phyloP scores from a whole-genome alignment of 2,329 filamentous ascomycete genomes.

The Thermomyces lanuginosus region DNA sequence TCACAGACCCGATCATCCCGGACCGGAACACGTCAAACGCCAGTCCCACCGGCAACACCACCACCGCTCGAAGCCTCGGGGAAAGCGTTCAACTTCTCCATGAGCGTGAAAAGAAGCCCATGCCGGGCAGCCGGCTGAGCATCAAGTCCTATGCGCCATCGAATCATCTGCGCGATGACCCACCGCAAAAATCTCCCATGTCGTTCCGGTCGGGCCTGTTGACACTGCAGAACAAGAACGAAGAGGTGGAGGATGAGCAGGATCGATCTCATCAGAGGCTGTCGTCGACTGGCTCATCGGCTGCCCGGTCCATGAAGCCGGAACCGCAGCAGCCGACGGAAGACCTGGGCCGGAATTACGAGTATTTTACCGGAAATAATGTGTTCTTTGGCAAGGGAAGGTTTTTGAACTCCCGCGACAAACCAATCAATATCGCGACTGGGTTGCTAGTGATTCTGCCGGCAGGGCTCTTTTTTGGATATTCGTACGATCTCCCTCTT shows the following conservation, averaged over 20 bases:
- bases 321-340: conserved; percentile 16
- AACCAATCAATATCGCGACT: conserved; percentile 78
- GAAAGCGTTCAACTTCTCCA: conserved; percentile 70
- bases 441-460: conserved; percentile 67
- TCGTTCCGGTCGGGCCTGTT: conserved; percentile 65
- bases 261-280: conserved; percentile 62
- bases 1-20: conserved; percentile 55
- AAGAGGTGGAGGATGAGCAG: conserved; percentile 36
- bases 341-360: conserved; percentile 54
- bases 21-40: conserved; percentile 59
- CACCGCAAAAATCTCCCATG: conserved; percentile 52
- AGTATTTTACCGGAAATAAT: conserved; percentile 90
- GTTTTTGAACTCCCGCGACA: conserved; percentile 71
- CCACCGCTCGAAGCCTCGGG: conserved; percentile 46
- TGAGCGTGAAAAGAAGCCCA: conserved; percentile 28
- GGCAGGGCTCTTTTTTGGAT: conserved; percentile 65
- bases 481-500: conserved; percentile 39
- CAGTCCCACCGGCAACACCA: conserved; percentile 47
- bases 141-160: conserved; percentile 42
- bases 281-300: conserved; percentile 65
- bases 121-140: conserved; percentile 42
- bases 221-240: conserved; percentile 41
- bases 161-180: conserved; percentile 37
- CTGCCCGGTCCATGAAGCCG: conserved; percentile 46
- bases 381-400: conserved; percentile 75